phyloP scores from a whole-genome alignment of 2,329 filamentous ascomycete species.

The Cytospora paraplurivora region DNA sequence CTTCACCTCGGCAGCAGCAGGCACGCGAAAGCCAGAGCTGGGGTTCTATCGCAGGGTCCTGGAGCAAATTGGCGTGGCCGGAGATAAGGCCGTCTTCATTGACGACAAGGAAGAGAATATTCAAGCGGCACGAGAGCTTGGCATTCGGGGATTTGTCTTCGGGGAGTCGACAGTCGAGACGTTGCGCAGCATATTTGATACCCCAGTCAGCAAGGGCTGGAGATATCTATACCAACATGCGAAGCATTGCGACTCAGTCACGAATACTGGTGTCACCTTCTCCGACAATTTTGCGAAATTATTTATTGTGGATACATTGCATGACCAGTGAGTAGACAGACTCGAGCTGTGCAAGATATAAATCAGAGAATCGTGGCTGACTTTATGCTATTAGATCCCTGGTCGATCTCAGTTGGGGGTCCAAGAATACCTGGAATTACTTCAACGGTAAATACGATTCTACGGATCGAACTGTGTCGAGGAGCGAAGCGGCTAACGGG shows the following conservation, averaged over 20 bases:
- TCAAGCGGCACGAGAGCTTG: constrained; percentile 29
- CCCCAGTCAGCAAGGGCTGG: background rate
- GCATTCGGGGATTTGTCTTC: constrained; percentile 32
- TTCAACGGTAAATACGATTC: background rate
- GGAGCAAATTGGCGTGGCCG: constrained; percentile 25
- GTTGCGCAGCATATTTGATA: background rate
- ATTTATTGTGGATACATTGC: background rate
- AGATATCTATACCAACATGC: constrained; percentile 2
- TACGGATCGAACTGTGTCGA: background rate
- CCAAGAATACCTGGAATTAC: constrained; percentile 6
- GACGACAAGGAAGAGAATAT: constrained; percentile 11
- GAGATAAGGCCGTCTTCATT: background rate
- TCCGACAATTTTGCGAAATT: constrained; percentile 2
- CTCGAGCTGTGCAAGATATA: background rate
- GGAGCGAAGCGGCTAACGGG: background rate
- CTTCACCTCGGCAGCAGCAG: constrained; percentile 38
- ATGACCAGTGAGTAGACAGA: background rate
- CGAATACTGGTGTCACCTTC: background rate
- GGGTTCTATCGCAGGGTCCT: constrained; percentile 40
- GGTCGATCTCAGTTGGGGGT: background rate
- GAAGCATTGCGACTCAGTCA: background rate
- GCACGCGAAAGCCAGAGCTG: constrained; percentile 40
- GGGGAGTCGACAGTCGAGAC: constrained; percentile 19
- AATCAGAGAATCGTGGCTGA: background rate
- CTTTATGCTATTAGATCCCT: background rate